Evolutionary conservation across 164 flowering plant genomes (phyloP), one percentile per base, ranked within the genome.

Genomic region (Nelumbo lutea): DNA sequence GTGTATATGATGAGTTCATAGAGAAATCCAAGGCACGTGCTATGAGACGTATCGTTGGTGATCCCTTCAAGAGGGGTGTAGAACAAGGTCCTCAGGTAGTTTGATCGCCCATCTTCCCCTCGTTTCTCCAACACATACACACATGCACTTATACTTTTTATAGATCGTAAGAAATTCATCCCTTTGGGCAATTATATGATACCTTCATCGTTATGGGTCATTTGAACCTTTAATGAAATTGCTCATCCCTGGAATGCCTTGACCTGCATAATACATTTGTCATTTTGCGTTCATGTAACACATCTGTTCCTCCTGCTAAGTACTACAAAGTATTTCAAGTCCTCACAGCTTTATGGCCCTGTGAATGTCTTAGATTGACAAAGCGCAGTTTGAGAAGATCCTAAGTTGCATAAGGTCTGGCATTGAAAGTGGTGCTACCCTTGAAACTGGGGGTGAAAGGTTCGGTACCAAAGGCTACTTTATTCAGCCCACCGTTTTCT

Each of bases 31-130:
- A 83, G 72, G 89, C 87, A 9, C 89, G 91, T 50, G 96, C 93
- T 64, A 0, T 78, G 72, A 86, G 69, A 72, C 95, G 95, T 68
- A 70, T 70, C 58, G 98, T 89, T 65, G 98, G 98, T 72, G 98
- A 93, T 80, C 96, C 96, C 58, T 93, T 90, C 82, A 86, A 82
- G 77, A 77, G 73, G 68, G 96, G 88, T 38, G 75, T 89, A 47
- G 95, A 93, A 66, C 98, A 93, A 81, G 98, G 98, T 61, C 98
- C 98, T 72, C 98, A 93, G 91, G 98, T 90, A 79, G 42, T 13
- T 27, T 27, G 27, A 0, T 27, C 27, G 0, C 27, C 27, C 27
- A 27, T 27, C 27, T 27, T 27, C 27, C 27, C 27, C 27, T 27
- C 27, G 27, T 27, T 0, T 27, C 27, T 27, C 27, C 27, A 27